Base-by-base conservation (phyloP, 192 early-diverging fungal genomes). In the Oehlia diaphana region DNA sequence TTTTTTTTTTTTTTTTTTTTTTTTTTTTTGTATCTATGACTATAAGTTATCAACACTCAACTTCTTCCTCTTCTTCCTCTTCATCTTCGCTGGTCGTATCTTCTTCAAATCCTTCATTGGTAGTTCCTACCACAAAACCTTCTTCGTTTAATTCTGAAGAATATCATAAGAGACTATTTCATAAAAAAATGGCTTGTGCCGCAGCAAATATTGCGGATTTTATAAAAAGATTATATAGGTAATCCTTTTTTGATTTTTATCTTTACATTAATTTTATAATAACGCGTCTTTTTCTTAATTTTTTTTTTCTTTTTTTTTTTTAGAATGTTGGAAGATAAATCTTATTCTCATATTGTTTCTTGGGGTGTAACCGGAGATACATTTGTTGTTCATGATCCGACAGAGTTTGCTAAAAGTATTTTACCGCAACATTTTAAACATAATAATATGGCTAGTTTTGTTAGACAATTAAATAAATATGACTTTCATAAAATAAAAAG, bases 361-460 rank as follows among this genome's bases (percentile, higher is more conserved):
- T 94, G 93, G 93, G 92, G 92, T 33, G 71, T 77, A 8, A 79
- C 81, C 12, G 93, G 93, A 10, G 85, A 88, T 33, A 86, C 89
- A 2, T 94, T 94, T 87, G 90, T 94, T 7, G 91, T 94, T 50
- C 90, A 90, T 82, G 91, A 92, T 65, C 87, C 88, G 5, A 87
- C 84, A 47, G 90, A 91, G 65, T 92, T 92, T 82, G 82, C 87
- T 4, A 82, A 81, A 66, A 79, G 49, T 21, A 82, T 91, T 37
- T 80, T 91, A 26, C 90, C 90, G 0, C 75, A 76, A 62, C 83
- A 88, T 71, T 91, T 90, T 76, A 90, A 90, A 76, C 90, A 91
- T 79, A 88, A 84, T 80, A 89, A 88, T 65, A 87, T 86, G 75
- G 81, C 82, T 2, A 84, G 83, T 42, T 88, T 88, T 84, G 87